Evolutionary conservation across 108 stramenopile genomes (phyloP).

Genomic region (Discostella stelligeroides): DNA sequence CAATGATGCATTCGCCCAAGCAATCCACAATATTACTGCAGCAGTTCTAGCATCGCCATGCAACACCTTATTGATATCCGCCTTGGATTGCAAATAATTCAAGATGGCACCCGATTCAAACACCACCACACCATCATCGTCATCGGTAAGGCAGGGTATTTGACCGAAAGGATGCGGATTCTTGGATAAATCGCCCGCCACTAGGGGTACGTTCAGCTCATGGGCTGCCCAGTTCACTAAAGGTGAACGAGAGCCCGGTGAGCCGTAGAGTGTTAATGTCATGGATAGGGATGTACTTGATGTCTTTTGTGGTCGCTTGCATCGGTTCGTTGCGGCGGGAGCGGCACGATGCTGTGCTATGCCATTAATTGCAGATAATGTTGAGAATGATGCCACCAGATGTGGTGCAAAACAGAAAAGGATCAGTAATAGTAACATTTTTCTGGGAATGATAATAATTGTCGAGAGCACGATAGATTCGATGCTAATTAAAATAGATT

Average conservation of each 20-base stretch:
- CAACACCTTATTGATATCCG: constrained; percentile 20
- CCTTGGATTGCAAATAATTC: constrained; percentile 66
- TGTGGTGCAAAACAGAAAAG: too few species aligned
- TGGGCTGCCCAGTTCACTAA: constrained; percentile 87
- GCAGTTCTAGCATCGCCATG: constrained; percentile 36
- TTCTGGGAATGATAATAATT: too few species aligned
- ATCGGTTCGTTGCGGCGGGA: too few species aligned
- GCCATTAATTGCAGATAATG: too few species aligned
- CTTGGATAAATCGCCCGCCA: constrained; percentile 50
- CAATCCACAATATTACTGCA: constrained; percentile 72
- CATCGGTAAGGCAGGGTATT: constrained; percentile 78
- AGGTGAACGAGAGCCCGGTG: constrained; percentile 68
- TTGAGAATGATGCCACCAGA: too few species aligned
- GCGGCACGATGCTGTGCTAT: too few species aligned
- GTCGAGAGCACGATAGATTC: too few species aligned
- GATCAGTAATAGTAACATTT: too few species aligned
- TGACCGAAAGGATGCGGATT: constrained; percentile 92
- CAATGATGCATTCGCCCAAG: constrained; percentile 88
- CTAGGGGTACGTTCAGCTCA: constrained; percentile 52
- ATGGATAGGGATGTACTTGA: constrained; percentile 38
- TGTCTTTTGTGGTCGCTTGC: too few species aligned
- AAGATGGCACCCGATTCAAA: constrained; percentile 92
- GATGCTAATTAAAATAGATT: too few species aligned
- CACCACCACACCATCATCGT: constrained; percentile 63
- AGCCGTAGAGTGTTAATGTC: constrained; percentile 55